Base-by-base conservation (phyloP, 2,329 filamentous ascomycete genomes). In the Colletotrichum abscissum region DNA sequence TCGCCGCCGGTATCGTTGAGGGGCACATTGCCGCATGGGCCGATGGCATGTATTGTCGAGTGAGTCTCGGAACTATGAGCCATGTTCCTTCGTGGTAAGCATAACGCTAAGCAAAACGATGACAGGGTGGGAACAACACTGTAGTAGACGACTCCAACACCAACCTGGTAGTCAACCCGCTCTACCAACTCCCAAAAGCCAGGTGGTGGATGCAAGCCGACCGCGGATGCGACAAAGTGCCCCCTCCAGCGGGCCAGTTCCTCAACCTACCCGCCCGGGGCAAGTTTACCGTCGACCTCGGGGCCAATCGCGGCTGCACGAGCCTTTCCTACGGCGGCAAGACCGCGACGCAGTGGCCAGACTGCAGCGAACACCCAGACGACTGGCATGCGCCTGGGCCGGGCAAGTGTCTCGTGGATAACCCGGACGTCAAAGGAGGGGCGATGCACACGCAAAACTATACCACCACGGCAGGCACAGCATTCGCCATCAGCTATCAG, bases 401-500 rank as follows among this genome's bases (percentile, higher is more conserved):
- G 69, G 77, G 8, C 74, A 77, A 70, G 64, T 80, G 81, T 63
- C 76, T 83, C n/a, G 67, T 63, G 28, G 62, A 69, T 14, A 74
- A 67, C 5, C 78, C 78, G 5, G 42, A 49, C 19, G 42, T 19
- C 0, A 49, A 79, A 1, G 85, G 84, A 52, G 86, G 86, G 9
- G 84, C 84, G 28, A 76, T 88, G 80, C 87, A 88, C 73, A 84
- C 86, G 2, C 82, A 82, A 59, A 85, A 85, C 71, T 78, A 85
- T 73, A 81, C 81, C 26, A 82, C 78, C 22, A 81, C 86, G 4
- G 84, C 83, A 11, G 86, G 86, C 3, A 87, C 85, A 0, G 86
- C 86, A 0, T 87, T 83, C 76, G 87, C 87, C 0, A 89, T 89
- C 65, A 86, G 84, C 28, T 88, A 89, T 74, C 79, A 87, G 70